Evolutionary conservation across 208 protist genomes (phyloP).

Genomic region (Leptomonas seymouri): DNA sequence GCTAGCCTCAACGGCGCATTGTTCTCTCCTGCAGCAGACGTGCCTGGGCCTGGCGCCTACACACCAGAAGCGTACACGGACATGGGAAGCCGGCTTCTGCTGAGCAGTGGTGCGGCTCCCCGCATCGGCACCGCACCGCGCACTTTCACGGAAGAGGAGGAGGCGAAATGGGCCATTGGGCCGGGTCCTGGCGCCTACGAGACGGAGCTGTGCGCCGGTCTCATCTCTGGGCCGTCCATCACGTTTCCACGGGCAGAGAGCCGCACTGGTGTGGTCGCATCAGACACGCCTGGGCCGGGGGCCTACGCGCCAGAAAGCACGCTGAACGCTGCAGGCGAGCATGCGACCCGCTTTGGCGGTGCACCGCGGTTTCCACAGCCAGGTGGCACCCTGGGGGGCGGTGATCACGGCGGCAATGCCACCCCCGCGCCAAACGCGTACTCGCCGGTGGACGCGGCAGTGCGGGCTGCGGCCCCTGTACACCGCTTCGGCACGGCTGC

Average conservation of each 20-base stretch:
- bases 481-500: constrained; percentile 28
- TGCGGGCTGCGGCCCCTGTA: constrained; percentile 5
- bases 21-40: neutral
- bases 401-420: neutral
- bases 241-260: constrained; percentile 21
- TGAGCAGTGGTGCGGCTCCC: neutral
- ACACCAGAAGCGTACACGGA: constrained; percentile 11
- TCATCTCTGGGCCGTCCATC: constrained; percentile 10
- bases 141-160: neutral
- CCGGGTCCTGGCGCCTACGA: constrained; percentile 55
- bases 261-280: neutral
- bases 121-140: constrained; percentile 6
- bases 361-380: constrained; percentile 15
- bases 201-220: neutral
- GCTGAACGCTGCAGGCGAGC: neutral
- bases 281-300: constrained; percentile 29
- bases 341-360: constrained; percentile 12
- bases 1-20: neutral
- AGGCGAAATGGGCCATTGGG: too few relatives aligned
- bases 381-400: neutral
- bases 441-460: constrained; percentile 8
- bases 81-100: neutral
- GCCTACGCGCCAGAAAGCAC: constrained; percentile 12
- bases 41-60: constrained; percentile 6
- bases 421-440: constrained; percentile 28